Conservation (phyloP, 306 rosid genomes). For the Trichosanthes cucumerina region DNA sequence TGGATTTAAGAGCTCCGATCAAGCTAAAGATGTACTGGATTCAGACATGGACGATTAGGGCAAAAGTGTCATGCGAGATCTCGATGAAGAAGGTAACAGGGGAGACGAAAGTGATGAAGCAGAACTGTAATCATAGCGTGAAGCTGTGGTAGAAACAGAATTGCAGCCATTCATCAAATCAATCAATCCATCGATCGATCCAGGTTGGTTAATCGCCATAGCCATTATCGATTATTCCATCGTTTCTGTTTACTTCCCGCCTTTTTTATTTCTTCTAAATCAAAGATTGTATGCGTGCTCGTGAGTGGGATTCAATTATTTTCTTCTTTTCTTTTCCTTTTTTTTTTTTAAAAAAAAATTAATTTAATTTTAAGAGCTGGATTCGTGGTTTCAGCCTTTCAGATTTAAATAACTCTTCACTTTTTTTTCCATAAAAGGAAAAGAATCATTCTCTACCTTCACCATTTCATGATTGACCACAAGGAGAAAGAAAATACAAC, state of each 20-base stretch:
- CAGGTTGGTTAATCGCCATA: neutral
- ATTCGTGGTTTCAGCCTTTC: too few species aligned
- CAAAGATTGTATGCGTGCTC: neutral
- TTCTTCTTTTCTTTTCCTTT: neutral
- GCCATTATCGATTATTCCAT: neutral
- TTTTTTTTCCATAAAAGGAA: too few species aligned
- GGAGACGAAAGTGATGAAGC: constrained; percentile 36
- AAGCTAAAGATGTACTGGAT: constrained; percentile 45
- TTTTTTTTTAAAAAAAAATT: neutral
- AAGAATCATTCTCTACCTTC: too few species aligned
- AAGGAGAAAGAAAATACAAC: too few species aligned
- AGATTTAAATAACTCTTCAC: too few species aligned
- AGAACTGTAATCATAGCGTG: constrained; percentile 30
- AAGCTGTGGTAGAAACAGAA: constrained; percentile 20
- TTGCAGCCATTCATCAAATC: neutral
- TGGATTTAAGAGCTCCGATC: constrained; percentile 42
- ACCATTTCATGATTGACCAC: too few species aligned
- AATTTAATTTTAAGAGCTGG: neutral
- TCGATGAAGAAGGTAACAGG: constrained; percentile 41
- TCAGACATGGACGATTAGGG: constrained; percentile 52
- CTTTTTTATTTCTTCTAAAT: neutral
- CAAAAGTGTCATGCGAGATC: constrained; percentile 39
- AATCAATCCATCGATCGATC: neutral
- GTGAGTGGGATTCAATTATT: neutral
- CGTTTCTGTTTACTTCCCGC: neutral